A percentile compares a stretch with the other conserved stretches of the same genome.
Evolutionary conservation across 441 rosid species (phyloP).

Genomic region (Geranium incanum): DNA sequence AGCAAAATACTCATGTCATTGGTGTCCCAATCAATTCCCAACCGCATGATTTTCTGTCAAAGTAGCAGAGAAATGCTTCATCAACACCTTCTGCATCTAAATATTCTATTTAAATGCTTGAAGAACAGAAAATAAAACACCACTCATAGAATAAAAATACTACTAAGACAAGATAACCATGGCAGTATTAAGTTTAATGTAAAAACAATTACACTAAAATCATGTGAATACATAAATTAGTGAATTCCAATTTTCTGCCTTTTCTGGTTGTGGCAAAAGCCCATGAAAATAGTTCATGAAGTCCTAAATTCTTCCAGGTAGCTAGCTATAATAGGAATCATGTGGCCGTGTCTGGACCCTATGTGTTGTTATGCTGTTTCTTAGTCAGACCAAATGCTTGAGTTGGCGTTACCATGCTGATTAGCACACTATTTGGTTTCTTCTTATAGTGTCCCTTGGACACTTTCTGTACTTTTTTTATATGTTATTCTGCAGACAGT

Average conservation of each 20-base stretch:
- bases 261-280: neutral
- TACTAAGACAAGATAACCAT: neutral
- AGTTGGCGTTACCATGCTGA: neutral
- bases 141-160: neutral
- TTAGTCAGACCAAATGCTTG: neutral
- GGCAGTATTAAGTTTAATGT: neutral
- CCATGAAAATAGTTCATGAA: neutral
- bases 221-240: neutral
- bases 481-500: neutral
- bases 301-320: neutral
- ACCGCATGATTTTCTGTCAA: conserved; percentile 60
- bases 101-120: conserved; percentile 1
- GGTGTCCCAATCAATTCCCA: conserved; percentile 86
- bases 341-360: neutral
- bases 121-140: conserved; percentile 1
- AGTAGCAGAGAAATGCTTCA: conserved; percentile 15
- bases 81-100: conserved; percentile 12
- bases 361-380: neutral
- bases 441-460: neutral
- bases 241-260: neutral
- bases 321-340: neutral
- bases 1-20: conserved; percentile 73
- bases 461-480: neutral
- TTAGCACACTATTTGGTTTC: neutral
- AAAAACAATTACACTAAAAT: neutral